Evolutionary conservation across 768 basidiomycete species (phyloP).

Genomic region (Cystofilobasidium capitatum): DNA sequence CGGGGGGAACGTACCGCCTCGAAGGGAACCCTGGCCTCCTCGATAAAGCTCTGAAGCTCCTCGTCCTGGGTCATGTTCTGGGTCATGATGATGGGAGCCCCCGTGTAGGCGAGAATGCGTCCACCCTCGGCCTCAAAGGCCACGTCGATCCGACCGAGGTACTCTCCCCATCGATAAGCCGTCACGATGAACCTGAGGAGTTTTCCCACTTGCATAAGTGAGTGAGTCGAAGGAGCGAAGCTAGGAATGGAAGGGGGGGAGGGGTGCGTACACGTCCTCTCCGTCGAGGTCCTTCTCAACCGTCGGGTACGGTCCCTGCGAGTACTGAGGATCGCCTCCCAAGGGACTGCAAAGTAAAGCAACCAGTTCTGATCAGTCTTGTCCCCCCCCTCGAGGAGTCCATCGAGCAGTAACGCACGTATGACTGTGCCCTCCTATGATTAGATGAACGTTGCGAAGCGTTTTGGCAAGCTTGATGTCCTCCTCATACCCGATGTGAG

Average conservation of each 20-base stretch:
- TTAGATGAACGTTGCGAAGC: constrained; percentile 42
- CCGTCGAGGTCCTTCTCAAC: constrained; percentile 44
- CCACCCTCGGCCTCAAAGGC: constrained; percentile 41
- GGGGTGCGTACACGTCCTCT: constrained; percentile 46
- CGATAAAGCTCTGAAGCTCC: constrained; percentile 42
- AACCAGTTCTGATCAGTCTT: too few relatives aligned
- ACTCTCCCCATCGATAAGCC: constrained; percentile 43
- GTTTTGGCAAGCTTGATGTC: constrained; percentile 44
- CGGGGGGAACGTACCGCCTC: too few relatives aligned
- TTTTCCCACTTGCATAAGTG: background rate
- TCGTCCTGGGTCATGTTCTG: constrained; percentile 35
- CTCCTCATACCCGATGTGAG: constrained; percentile 45
- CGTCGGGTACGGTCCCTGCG: constrained; percentile 45
- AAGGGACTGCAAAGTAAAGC: too few relatives aligned
- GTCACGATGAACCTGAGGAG: background rate
- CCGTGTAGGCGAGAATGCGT: constrained; percentile 42
- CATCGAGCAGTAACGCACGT: too few relatives aligned
- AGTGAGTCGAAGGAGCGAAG: background rate
- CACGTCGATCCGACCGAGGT: constrained; percentile 46
- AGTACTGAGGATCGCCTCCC: constrained; percentile 41
- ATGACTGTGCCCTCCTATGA: constrained; percentile 41
- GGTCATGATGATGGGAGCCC: constrained; percentile 43
- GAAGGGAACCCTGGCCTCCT: constrained; percentile 44
- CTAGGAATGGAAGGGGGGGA: constrained; percentile 32
- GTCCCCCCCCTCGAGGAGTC: too few relatives aligned